These are phyloP conservation scores for Cytospora leucostoma DNA, from an alignment of 2,329 filamentous ascomycete species.

Conservation along the genomic window DNA sequence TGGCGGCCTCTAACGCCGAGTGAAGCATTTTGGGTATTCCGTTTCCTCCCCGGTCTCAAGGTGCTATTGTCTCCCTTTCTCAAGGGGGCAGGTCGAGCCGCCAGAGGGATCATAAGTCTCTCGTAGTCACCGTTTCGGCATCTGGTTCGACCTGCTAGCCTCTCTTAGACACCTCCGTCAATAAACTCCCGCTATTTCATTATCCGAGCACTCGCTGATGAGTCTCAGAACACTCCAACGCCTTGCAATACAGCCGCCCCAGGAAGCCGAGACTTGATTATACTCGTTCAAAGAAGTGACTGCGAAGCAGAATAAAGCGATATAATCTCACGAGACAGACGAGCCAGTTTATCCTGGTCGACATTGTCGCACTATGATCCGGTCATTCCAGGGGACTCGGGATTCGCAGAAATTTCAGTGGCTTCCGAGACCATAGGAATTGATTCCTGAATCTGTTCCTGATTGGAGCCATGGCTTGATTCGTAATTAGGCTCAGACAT, in stretches of 20 bases:
- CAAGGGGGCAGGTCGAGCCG: not conserved
- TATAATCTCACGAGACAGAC: not conserved
- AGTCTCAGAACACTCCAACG: not conserved
- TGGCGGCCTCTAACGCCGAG: not conserved
- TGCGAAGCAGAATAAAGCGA: not conserved
- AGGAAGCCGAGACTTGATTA: not conserved
- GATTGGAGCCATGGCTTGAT: constrained; percentile 3
- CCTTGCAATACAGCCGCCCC: not conserved
- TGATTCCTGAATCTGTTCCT: not conserved
- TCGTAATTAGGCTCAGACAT: not conserved
- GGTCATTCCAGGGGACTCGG: not conserved
- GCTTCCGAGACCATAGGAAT: not conserved
- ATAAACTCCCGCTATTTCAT: constrained; percentile 1
- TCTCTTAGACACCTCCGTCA: not conserved
- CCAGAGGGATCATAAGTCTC: not conserved
- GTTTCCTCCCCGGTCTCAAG: not conserved
- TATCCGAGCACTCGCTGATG: not conserved
- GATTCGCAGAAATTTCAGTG: not conserved
- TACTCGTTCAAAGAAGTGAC: not conserved
- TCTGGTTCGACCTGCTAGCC: not conserved
- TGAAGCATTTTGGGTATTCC: not conserved
- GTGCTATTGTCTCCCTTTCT: not conserved
- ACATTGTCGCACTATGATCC: not conserved
- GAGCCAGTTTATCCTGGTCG: not conserved
- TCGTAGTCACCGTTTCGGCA: not conserved